Conservation (phyloP, 73 alveolate species). For the Tetrahymena malaccensis region DNA sequence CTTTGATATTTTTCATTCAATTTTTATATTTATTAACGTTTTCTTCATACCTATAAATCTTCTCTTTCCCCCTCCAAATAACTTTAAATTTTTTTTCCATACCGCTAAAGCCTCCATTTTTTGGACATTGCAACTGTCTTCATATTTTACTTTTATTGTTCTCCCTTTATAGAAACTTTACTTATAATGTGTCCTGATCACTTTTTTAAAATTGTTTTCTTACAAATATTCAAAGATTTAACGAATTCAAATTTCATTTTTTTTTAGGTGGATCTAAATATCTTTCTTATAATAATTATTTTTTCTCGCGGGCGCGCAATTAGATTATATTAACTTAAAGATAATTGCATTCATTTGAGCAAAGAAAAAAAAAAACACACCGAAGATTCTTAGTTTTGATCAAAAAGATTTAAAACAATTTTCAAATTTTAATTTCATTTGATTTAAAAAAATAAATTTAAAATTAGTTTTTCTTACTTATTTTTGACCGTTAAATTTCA, state of each 20-base stretch:
- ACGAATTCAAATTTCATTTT: not conserved
- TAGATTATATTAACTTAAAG: not conserved
- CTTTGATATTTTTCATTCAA: not conserved
- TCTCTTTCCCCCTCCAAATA: not conserved
- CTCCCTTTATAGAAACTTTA: not conserved
- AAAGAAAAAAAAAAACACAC: not conserved
- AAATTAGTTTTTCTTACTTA: not conserved
- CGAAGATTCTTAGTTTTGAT: not conserved
- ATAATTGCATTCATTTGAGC: not conserved
- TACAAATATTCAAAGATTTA: not conserved
- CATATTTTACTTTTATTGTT: not conserved
- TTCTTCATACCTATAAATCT: not conserved
- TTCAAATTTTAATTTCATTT: not conserved
- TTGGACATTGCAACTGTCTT: not conserved
- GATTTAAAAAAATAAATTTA: not conserved
- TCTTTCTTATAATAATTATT: not conserved
- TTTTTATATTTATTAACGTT: not conserved
- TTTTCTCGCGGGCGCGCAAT: constrained; percentile 4
- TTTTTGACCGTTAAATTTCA: not conserved
- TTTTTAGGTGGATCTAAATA: not conserved
- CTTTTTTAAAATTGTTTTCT: not conserved
- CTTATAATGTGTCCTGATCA: not conserved
- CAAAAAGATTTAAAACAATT: not conserved
- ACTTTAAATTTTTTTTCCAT: not conserved
- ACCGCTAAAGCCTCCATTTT: not conserved